phyloP scores from a whole-genome alignment of 148 eudicot species.

The Agrostemma githago region DNA sequence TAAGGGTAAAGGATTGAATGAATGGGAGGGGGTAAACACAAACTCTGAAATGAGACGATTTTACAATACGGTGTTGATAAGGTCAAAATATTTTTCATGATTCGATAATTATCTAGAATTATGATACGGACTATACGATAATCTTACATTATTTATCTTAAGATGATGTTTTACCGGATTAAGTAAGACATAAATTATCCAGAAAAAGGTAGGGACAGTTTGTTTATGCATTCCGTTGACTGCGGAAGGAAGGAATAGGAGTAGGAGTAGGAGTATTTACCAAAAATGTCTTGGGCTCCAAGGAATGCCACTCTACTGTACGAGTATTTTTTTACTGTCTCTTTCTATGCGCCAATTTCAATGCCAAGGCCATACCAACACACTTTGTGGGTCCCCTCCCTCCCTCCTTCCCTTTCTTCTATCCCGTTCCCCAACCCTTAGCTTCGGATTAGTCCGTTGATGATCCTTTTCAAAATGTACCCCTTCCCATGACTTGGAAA shows the following conservation, averaged over 20 bases:
- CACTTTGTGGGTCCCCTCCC: neutral
- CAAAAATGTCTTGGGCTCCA: constrained; percentile 27
- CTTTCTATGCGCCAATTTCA: neutral
- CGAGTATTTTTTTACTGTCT: constrained; percentile 3
- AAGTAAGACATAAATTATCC: neutral
- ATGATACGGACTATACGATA: too few species aligned
- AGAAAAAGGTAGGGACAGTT: neutral
- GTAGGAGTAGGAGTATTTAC: neutral
- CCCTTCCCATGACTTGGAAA: too few species aligned
- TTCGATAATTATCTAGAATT: too few species aligned
- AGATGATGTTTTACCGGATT: too few species aligned
- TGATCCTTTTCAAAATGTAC: neutral
- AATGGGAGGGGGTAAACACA: too few species aligned
- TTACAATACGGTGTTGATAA: too few species aligned
- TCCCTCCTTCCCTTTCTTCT: neutral
- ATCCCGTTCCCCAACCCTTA: neutral
- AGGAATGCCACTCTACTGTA: constrained; percentile 18
- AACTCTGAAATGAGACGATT: too few species aligned
- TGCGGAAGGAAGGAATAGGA: neutral
- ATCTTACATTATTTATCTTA: too few species aligned
- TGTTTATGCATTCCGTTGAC: neutral
- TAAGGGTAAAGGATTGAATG: too few species aligned
- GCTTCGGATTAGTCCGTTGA: neutral
- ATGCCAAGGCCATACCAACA: neutral
- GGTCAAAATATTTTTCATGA: too few species aligned